phyloP scores from a whole-genome alignment of 345 rosid species.

The Euclidium syriacum region DNA sequence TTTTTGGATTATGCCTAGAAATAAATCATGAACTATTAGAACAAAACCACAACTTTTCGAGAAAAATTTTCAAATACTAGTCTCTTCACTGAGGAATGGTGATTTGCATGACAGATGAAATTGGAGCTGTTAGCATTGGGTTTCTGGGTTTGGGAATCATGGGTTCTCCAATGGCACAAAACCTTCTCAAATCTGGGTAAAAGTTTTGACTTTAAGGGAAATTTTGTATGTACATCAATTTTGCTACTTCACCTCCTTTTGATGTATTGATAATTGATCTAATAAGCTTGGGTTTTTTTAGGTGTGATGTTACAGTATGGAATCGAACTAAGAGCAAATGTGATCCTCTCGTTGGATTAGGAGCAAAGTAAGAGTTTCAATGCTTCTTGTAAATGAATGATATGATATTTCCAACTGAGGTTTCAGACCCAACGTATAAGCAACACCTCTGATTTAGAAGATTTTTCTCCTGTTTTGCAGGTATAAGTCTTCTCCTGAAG shows the following conservation, averaged over 20 bases:
- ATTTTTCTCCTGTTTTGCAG: slow-evolving; percentile 30
- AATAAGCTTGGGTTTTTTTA: slow-evolving; percentile 23
- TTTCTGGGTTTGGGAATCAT: slow-evolving; percentile 92
- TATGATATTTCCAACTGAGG: background rate
- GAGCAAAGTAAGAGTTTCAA: slow-evolving; percentile 65
- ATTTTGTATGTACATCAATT: background rate
- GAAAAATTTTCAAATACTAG: background rate
- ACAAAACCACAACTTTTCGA: background rate
- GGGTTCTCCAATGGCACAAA: slow-evolving; percentile 93
- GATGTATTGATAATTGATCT: background rate
- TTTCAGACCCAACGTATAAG: background rate
- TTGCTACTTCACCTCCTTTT: background rate
- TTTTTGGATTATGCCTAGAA: background rate
- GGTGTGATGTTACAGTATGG: slow-evolving; percentile 89
- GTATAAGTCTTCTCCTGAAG: slow-evolving; percentile 73
- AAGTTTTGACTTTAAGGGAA: background rate
- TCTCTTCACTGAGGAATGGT: background rate
- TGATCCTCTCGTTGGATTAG: slow-evolving; percentile 71
- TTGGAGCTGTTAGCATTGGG: slow-evolving; percentile 48
- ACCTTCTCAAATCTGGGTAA: slow-evolving; percentile 93
- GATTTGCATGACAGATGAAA: slow-evolving; percentile 16
- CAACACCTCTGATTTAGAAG: background rate
- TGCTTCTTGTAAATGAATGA: background rate
- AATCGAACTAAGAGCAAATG: slow-evolving; percentile 93
- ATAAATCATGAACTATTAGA: background rate